These are phyloP conservation scores for Solanum arcanum DNA, from an alignment of 257 asterid species.

Conservation along the genomic window DNA sequence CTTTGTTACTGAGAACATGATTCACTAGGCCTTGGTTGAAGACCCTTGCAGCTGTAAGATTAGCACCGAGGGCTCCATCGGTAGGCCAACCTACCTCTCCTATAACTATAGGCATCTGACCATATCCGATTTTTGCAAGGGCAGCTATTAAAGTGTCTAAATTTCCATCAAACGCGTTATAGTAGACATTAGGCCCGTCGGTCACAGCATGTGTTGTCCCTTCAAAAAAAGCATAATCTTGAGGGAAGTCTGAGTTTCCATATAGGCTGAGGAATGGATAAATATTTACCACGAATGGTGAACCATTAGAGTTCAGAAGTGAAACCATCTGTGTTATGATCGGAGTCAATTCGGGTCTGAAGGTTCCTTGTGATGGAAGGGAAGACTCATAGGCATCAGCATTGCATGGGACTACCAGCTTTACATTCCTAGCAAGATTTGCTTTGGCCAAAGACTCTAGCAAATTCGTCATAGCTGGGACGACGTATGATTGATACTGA, in stretches of 20 bases:
- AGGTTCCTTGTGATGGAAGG: slow-evolving; percentile 85
- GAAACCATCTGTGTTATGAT: slow-evolving; percentile 73
- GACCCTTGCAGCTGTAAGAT: slow-evolving; percentile 65
- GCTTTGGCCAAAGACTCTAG: slow-evolving; percentile 64
- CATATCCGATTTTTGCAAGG: slow-evolving; percentile 57
- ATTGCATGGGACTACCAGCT: slow-evolving; percentile 93
- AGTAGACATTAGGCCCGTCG: slow-evolving; percentile 73
- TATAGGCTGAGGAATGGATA: slow-evolving; percentile 88
- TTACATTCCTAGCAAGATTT: slow-evolving; percentile 58
- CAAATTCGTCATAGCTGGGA: slow-evolving; percentile 64
- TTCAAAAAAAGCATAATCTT: slow-evolving; percentile 86
- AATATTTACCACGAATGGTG: slow-evolving; percentile 82
- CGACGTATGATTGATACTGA: slow-evolving; percentile 59
- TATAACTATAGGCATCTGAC: slow-evolving; percentile 71
- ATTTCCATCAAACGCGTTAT: slow-evolving; percentile 89
- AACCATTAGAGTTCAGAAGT: slow-evolving; percentile 66
- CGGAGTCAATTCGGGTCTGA: slow-evolving; percentile 67
- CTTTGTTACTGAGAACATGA: slow-evolving; percentile 45
- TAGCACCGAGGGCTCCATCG: slow-evolving; percentile 67
- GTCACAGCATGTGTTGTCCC: slow-evolving; percentile 72
- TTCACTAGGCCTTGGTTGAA: slow-evolving; percentile 76
- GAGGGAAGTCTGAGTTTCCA: slow-evolving; percentile 79
- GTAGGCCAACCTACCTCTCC: slow-evolving; percentile 99
- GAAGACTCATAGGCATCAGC: slow-evolving; percentile 89
- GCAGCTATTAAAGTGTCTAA: slow-evolving; percentile 81